These are phyloP conservation scores for Leccinum disarticulatum DNA, from an alignment of 768 basidiomycete genomes.

Conservation along the genomic window DNA sequence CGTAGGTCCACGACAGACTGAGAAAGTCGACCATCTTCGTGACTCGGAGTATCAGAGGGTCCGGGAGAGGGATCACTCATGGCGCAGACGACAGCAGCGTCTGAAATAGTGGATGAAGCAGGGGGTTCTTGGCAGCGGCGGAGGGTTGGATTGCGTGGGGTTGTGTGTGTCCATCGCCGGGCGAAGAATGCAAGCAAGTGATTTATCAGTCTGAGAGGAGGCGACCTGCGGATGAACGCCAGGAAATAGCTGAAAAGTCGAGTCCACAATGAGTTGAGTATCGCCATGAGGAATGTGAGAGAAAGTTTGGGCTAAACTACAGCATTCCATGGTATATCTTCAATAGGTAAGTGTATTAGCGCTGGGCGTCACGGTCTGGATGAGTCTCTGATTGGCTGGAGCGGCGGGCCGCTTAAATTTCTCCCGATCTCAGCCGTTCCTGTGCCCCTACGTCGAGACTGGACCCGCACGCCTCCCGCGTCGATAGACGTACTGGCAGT, in stretches of 20 bases:
- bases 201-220: neutral
- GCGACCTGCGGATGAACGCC: neutral
- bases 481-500: no score
- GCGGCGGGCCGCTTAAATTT: no score
- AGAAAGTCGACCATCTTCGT: slow-evolving; percentile 9
- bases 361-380: no score
- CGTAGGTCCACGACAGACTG: slow-evolving; percentile 1
- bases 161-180: neutral
- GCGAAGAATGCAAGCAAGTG: slow-evolving; percentile 2
- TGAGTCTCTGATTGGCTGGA: no score
- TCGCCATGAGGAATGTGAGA: neutral
- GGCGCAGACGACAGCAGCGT: slow-evolving; percentile 4
- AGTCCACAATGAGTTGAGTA: neutral
- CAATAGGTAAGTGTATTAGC: no score
- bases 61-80: slow-evolving; percentile 16
- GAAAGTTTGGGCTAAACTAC: no score
- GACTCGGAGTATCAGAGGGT: neutral
- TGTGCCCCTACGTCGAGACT: no score
- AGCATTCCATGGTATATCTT: no score
- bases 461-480: no score
- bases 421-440: no score
- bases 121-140: neutral
- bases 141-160: neutral
- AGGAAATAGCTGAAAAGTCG: neutral
- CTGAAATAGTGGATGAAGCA: neutral